Conservation (phyloP, 2,329 filamentous ascomycete species). For the Sporothrix protearum region DNA sequence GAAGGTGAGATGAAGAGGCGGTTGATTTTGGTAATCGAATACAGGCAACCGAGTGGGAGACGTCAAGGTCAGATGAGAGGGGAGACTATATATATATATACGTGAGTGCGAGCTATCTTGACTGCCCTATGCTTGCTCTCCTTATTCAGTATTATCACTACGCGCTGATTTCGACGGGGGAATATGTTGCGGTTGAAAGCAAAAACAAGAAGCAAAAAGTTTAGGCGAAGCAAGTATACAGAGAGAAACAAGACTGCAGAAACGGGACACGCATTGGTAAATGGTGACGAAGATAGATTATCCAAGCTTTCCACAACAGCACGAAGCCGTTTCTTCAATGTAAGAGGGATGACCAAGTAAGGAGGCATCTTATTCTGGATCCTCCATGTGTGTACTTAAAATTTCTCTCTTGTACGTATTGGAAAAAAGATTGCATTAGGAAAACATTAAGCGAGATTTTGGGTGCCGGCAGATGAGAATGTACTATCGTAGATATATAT, state of each 20-base stretch:
- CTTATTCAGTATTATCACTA: too few species aligned
- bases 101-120: background rate
- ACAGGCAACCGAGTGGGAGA: background rate
- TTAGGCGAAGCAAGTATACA: background rate
- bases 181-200: background rate
- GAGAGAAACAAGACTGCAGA: background rate
- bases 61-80: background rate
- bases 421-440: background rate
- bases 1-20: background rate
- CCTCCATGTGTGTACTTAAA: background rate
- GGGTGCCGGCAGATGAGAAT: background rate
- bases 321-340: background rate
- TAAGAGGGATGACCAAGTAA: background rate
- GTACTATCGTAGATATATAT: background rate
- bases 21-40: background rate
- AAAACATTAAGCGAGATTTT: background rate
- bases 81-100: conserved; percentile 1
- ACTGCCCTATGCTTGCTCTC: background rate
- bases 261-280: background rate
- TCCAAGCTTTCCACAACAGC: background rate
- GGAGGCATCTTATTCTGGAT: background rate
- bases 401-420: background rate
- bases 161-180: conserved; percentile 12
- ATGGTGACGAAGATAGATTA: background rate
- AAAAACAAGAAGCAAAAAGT: background rate